These are phyloP conservation scores for Xylaria sp. DNA, from an alignment of 2,329 filamentous ascomycete genomes.

Conservation along the genomic window DNA sequence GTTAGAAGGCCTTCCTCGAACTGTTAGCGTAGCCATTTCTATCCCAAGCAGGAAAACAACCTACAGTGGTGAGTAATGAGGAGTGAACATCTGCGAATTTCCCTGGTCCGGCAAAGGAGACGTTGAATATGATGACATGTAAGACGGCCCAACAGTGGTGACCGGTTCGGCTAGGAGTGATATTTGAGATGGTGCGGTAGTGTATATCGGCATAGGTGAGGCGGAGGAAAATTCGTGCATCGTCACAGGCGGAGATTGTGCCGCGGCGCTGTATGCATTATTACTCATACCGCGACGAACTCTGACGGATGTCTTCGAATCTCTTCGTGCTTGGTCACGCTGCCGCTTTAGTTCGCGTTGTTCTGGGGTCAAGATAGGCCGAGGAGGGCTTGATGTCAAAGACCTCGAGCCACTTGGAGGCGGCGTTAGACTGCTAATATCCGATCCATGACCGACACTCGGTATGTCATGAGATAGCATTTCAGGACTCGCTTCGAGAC, in stretches of 20 bases:
- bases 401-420: slow-evolving; percentile 63
- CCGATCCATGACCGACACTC: slow-evolving; percentile 60
- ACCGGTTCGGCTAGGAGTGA: slow-evolving; percentile 63
- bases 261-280: slow-evolving; percentile 51
- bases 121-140: slow-evolving; percentile 61
- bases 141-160: slow-evolving; percentile 57
- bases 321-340: slow-evolving; percentile 67
- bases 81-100: slow-evolving; percentile 46
- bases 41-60: slow-evolving; percentile 28
- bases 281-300: slow-evolving; percentile 63
- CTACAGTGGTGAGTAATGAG: slow-evolving; percentile 48
- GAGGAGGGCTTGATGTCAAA: slow-evolving; percentile 68
- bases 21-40: slow-evolving; percentile 41
- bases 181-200: slow-evolving; percentile 62
- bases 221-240: slow-evolving; percentile 57
- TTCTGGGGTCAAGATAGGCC: slow-evolving; percentile 65
- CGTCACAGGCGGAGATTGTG: slow-evolving; percentile 56
- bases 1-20: slow-evolving; percentile 40
- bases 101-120: slow-evolving; percentile 58
- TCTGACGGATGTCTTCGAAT: slow-evolving; percentile 65
- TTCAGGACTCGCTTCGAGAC: slow-evolving; percentile 53
- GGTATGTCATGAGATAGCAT: slow-evolving; percentile 59
- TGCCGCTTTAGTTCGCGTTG: slow-evolving; percentile 72
- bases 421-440: slow-evolving; percentile 61
- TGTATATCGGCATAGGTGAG: slow-evolving; percentile 62